Evolutionary conservation across 1,139 yeast genomes (phyloP).

Genomic region (Zygoascus meyerae): DNA sequence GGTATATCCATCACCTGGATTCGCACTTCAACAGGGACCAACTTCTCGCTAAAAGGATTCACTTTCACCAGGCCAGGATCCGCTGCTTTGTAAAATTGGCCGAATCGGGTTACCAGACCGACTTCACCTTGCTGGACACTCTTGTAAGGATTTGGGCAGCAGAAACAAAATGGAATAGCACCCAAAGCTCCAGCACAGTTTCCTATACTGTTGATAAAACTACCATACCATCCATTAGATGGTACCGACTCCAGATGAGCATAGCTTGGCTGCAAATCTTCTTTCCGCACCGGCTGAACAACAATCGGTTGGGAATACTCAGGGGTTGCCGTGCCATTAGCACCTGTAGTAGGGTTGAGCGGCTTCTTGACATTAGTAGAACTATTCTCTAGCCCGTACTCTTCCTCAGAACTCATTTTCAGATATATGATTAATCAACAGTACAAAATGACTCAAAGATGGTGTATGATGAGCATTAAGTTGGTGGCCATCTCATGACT

Average conservation of each 20-base stretch:
- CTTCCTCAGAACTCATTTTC: slow-evolving; percentile 10
- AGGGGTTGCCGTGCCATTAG: slow-evolving; percentile 9
- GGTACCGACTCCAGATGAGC: slow-evolving; percentile 36
- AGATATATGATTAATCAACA: background rate
- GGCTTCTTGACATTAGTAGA: background rate
- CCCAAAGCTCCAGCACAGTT: slow-evolving; percentile 50
- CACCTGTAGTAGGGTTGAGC: background rate
- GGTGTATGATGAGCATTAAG: no score
- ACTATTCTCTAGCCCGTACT: slow-evolving; percentile 11
- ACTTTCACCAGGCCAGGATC: slow-evolving; percentile 68
- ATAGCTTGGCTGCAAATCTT: slow-evolving; percentile 36
- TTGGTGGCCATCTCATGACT: no score
- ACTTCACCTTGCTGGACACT: slow-evolving; percentile 64
- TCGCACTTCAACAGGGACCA: slow-evolving; percentile 50
- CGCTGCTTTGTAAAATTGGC: slow-evolving; percentile 59
- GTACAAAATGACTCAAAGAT: no score
- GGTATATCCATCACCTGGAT: slow-evolving; percentile 62
- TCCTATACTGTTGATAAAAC: slow-evolving; percentile 44
- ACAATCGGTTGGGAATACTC: slow-evolving; percentile 19
- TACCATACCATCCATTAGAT: slow-evolving; percentile 36
- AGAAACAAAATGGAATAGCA: slow-evolving; percentile 50
- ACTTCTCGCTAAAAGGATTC: slow-evolving; percentile 57
- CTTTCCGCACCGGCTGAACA: slow-evolving; percentile 30
- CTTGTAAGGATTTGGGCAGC: slow-evolving; percentile 56
- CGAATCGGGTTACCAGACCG: slow-evolving; percentile 64